phyloP scores from a whole-genome alignment of 2,329 filamentous ascomycete species.

The Scytalidium lignicola region DNA sequence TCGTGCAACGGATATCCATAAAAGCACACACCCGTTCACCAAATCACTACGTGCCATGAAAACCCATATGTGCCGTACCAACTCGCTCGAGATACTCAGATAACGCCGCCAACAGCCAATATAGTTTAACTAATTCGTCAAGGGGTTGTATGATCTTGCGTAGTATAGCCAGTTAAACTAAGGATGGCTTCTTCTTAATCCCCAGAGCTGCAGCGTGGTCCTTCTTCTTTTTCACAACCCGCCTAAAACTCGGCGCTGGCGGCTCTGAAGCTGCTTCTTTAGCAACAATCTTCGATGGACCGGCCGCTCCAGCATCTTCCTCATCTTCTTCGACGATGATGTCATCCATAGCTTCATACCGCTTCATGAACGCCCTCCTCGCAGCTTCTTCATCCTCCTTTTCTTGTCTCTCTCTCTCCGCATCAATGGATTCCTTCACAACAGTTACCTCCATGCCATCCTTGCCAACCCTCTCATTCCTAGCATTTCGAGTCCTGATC shows the following conservation, averaged over 20 bases:
- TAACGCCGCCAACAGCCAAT: no score
- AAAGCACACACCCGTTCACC: no score
- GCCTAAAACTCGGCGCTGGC: constrained; percentile 64
- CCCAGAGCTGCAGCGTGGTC: constrained; percentile 69
- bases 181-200: constrained; percentile 75
- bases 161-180: no score
- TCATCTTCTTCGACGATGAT: constrained; percentile 28
- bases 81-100: no score
- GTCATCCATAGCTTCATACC: constrained; percentile 27
- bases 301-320: constrained; percentile 20
- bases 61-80: no score
- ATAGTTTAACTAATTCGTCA: background rate
- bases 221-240: constrained; percentile 82
- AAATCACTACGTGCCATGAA: no score
- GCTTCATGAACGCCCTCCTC: constrained; percentile 61
- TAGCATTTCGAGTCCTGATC: constrained; percentile 85
- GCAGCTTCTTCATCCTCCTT: constrained; percentile 81
- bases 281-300: constrained; percentile 29
- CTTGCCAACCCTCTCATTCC: constrained; percentile 70
- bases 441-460: constrained; percentile 60
- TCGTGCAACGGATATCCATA: no score
- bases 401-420: constrained; percentile 63
- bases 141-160: no score
- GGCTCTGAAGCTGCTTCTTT: constrained; percentile 33
- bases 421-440: constrained; percentile 46